Conservation (phyloP, 2,329 filamentous ascomycete genomes). For the Helotiales sp. region DNA sequence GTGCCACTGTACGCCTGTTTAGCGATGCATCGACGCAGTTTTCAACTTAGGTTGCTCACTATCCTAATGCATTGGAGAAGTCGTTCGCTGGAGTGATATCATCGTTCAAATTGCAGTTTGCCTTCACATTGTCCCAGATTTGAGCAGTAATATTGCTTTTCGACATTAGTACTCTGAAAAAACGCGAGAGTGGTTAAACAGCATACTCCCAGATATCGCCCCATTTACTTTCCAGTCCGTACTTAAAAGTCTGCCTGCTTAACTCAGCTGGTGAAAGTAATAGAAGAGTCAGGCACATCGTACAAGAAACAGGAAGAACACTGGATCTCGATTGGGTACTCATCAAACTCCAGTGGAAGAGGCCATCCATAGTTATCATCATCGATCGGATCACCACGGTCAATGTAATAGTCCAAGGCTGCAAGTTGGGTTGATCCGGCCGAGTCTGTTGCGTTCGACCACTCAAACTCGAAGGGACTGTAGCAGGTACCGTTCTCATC, state of each 20-base stretch:
- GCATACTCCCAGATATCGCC: neutral
- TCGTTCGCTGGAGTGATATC: neutral
- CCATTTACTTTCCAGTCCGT: neutral
- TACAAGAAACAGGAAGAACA: constrained; percentile 10
- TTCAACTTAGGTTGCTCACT: neutral
- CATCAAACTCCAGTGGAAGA: constrained; percentile 7
- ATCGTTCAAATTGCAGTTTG: neutral
- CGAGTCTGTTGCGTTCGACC: neutral
- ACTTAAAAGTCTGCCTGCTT: neutral
- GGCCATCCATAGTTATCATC: constrained; percentile 16
- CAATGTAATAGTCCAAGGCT: constrained; percentile 12
- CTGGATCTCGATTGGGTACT: constrained; percentile 13
- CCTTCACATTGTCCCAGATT: neutral
- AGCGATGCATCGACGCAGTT: neutral
- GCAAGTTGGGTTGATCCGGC: neutral
- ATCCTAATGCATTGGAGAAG: neutral
- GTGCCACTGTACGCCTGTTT: neutral
- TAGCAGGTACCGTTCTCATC: neutral
- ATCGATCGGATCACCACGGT: constrained; percentile 3
- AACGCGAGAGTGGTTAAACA: neutral
- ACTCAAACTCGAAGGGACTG: neutral
- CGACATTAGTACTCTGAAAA: neutral
- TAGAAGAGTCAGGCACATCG: neutral
- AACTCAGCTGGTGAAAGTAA: neutral
- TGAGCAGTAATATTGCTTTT: neutral